Percentiles rank a stretch among this genome's conserved stretches.
phyloP scores from a whole-genome alignment of 768 basidiomycete species.

The Suillus decipiens region DNA sequence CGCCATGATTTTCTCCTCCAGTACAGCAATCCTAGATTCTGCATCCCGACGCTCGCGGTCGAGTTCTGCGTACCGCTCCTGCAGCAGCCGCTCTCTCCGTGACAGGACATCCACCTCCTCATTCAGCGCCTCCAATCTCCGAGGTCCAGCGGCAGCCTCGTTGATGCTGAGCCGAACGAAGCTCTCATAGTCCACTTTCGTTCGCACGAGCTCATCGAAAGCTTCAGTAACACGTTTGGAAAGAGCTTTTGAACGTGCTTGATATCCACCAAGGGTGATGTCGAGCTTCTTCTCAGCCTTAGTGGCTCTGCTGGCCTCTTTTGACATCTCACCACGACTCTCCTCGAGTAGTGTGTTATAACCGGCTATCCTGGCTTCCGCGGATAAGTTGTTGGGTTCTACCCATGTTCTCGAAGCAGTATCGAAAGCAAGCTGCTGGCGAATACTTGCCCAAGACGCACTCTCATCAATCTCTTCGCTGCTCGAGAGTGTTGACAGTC shows the following conservation, averaged over 20 bases:
- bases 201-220: constrained; percentile 70
- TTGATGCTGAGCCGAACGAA: constrained; percentile 72
- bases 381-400: constrained; percentile 56
- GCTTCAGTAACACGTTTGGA: constrained; percentile 62
- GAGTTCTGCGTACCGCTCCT: constrained; percentile 84
- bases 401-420: constrained; percentile 62
- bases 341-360: constrained; percentile 61
- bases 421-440: constrained; percentile 66
- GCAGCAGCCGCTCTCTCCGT: constrained; percentile 73
- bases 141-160: constrained; percentile 78
- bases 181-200: constrained; percentile 73
- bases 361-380: constrained; percentile 62
- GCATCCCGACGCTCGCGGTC: constrained; percentile 66
- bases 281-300: constrained; percentile 92
- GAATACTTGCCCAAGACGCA: constrained; percentile 71
- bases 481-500: constrained; percentile 63
- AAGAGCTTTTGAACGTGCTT: constrained; percentile 69
- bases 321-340: constrained; percentile 69
- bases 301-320: constrained; percentile 75
- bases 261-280: constrained; percentile 89
- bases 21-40: constrained; percentile 52
- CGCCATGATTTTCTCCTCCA: constrained; percentile 87
- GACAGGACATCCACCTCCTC: constrained; percentile 87
- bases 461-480: constrained; percentile 62
- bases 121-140: constrained; percentile 72